A percentile compares a stretch with the other conserved stretches of the same genome.
Conservation (phyloP, 768 basidiomycete species). For the Russula emetica region DNA sequence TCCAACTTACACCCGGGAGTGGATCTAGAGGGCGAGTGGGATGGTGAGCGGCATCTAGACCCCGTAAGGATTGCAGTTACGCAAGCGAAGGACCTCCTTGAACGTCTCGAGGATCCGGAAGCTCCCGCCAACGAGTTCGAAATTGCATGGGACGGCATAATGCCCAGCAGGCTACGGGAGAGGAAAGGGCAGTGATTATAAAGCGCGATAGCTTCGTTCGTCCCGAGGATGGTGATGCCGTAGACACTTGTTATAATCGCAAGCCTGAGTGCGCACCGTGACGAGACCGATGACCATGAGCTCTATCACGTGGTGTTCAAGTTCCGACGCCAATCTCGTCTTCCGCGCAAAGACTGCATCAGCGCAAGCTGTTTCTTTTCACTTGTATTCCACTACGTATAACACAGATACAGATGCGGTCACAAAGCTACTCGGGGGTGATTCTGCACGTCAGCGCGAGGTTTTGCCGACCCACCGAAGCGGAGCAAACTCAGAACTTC, state of each 20-base stretch:
- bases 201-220: background rate
- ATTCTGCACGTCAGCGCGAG: too few relatives aligned
- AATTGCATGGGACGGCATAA: conserved; percentile 19
- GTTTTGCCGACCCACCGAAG: too few relatives aligned
- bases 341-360: too few relatives aligned
- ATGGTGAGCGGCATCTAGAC: background rate
- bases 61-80: conserved; percentile 5
- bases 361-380: too few relatives aligned
- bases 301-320: too few relatives aligned
- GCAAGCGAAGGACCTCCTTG: conserved; percentile 5
- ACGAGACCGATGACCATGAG: too few relatives aligned
- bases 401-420: too few relatives aligned
- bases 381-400: too few relatives aligned
- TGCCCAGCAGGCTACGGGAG: conserved; percentile 6
- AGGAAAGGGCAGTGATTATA: background rate
- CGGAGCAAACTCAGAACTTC: too few relatives aligned
- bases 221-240: background rate
- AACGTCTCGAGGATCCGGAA: conserved; percentile 1
- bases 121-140: conserved; percentile 11
- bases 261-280: too few relatives aligned
- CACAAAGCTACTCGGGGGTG: too few relatives aligned
- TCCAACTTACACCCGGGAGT: background rate
- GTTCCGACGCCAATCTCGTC: too few relatives aligned
- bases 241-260: background rate
- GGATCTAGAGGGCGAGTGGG: background rate